Base-by-base conservation (phyloP, 768 basidiomycete species). In the Phaeotremella fagi region DNA sequence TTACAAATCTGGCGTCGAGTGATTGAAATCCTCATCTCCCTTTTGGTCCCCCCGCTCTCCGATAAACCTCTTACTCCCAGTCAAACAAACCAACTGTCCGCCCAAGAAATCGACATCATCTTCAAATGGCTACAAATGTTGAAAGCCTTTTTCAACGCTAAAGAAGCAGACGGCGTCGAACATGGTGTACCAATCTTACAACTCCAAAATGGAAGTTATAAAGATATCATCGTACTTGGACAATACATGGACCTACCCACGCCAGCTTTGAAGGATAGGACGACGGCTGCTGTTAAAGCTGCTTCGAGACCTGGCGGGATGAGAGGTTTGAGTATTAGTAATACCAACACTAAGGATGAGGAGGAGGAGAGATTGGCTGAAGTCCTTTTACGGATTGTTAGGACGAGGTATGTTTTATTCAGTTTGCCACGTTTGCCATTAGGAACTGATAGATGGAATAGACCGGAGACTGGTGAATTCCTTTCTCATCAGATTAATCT, bases 61-160 rank as follows among this genome's bases (percentile, higher is more conserved):
- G 70, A 75, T 54, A 61, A 64, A 45, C 61, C 64, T 0, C 41
- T 28, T 22, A 50, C 59, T 35, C 7, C 7, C 20, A 20, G 12
- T 20, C 18, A 11, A 11, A 41, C 7, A 11, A 18, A 61, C 2
- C 41, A 51, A 2, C 54, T 64, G 0, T 28, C 52, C 0, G 37
- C 64, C 0, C 60, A 50, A 15, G 71, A 75, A 44, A 51, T 66
- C n/a, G 69, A 71, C 47, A 59, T 75, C 12, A 62, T 75, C 5
- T 72, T 72, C 66, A 72, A 75, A 50, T 74, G 71, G 71, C 58
- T 74, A 1, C 68, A 70, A 54, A 45, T 68, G 27, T 53, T 73
- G 37, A 75, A 75, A 49, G 37, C 62, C 3, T 75, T 72, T 58
- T 75, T 71, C 59, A 75, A 75, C 54, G 73, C 73, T 24, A 41